Conservation (phyloP, 164 flowering plant genomes). For the Echeveria elegans region DNA sequence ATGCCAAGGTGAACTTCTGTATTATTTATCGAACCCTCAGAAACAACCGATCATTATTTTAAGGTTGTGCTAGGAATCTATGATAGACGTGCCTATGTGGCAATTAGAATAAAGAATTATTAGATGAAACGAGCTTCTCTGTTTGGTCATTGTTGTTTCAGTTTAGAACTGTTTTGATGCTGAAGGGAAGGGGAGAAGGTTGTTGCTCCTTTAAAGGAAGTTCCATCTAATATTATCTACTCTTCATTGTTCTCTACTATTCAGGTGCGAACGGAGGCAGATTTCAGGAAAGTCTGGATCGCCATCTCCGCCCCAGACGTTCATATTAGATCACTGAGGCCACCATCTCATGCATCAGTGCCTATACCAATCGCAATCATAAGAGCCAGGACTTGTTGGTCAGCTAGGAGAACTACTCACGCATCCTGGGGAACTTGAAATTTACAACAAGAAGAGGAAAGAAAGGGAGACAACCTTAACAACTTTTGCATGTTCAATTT, state of each 20-base stretch:
- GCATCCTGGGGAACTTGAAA: slow-evolving; percentile 92
- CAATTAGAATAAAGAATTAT: too few relatives aligned
- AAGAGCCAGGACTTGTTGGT: slow-evolving; percentile 50
- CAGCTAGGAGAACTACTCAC: slow-evolving; percentile 44
- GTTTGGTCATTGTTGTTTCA: neutral
- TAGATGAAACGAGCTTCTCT: neutral
- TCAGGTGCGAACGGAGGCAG: slow-evolving; percentile 89
- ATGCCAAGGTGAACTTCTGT: too few relatives aligned
- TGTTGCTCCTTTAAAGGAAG: neutral
- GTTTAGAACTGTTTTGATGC: neutral
- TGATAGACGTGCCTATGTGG: too few relatives aligned
- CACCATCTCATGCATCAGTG: slow-evolving; percentile 24
- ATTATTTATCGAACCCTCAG: too few relatives aligned
- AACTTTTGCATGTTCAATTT: too few relatives aligned
- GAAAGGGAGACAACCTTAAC: slow-evolving; percentile 67
- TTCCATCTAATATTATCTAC: neutral
- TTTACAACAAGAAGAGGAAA: slow-evolving; percentile 93
- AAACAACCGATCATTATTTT: too few relatives aligned
- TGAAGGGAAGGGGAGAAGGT: neutral
- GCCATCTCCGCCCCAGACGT: slow-evolving; percentile 37
- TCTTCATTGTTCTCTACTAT: neutral
- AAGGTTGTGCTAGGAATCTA: too few relatives aligned
- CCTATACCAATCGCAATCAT: slow-evolving; percentile 26
- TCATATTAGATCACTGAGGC: too few relatives aligned
- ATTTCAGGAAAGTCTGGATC: slow-evolving; percentile 64